A percentile compares a stretch with the other conserved stretches of the same genome.
phyloP scores from a whole-genome alignment of 2,329 filamentous ascomycete genomes.

The Xylariaceae sp. region DNA sequence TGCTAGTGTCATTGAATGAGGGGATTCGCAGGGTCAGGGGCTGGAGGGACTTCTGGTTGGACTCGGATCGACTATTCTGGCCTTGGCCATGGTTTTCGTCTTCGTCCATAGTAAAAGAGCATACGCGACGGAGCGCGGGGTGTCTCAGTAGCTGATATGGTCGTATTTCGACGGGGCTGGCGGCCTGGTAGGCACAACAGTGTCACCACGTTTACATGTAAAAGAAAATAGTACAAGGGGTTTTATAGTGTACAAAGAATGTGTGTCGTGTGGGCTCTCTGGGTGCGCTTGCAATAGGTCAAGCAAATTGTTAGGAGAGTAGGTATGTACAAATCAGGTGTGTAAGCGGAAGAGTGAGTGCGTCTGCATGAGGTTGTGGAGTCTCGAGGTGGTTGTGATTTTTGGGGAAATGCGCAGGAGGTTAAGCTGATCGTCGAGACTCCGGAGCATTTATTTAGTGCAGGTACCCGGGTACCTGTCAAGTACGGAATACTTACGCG shows the following conservation, averaged over 20 bases:
- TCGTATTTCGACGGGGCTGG: background rate
- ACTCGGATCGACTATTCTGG: background rate
- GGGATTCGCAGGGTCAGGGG: conserved; percentile 11
- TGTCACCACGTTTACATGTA: background rate
- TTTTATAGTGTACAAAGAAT: background rate
- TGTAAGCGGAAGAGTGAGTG: background rate
- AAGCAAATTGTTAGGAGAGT: background rate
- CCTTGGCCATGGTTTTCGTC: conserved; percentile 16
- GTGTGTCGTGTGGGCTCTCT: background rate
- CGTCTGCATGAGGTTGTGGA: background rate
- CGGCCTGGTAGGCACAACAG: background rate
- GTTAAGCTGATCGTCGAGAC: background rate
- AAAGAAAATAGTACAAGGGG: background rate
- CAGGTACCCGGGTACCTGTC: background rate
- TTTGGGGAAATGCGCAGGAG: background rate
- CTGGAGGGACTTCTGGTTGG: background rate
- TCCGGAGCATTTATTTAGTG: too few species aligned
- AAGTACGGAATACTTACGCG: background rate
- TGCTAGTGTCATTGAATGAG: conserved; percentile 25
- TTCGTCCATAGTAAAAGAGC: conserved; percentile 19
- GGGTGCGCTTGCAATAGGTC: background rate
- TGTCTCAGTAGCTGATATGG: background rate
- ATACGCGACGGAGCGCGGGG: background rate
- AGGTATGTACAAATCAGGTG: background rate
- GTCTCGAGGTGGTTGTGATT: background rate